These are phyloP conservation scores for Yarrowia divulgata DNA, from an alignment of 805 yeast species.

Conservation along the genomic window DNA sequence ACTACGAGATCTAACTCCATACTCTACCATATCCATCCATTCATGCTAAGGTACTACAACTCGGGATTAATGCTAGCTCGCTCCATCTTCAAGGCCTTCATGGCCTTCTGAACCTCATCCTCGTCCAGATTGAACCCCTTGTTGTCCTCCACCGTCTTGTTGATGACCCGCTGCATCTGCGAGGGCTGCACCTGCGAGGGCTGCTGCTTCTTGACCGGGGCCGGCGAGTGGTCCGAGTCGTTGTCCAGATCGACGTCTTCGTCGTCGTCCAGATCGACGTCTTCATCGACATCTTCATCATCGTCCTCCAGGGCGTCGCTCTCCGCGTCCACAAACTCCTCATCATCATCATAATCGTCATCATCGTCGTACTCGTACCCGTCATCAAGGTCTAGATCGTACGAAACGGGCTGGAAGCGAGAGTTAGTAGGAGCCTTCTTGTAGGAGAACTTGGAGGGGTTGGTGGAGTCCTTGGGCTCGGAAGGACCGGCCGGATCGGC, in stretches of 20 bases:
- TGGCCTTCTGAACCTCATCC: constrained; percentile 20
- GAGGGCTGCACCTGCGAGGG: constrained; percentile 22
- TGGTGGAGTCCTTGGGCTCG: constrained; percentile 23
- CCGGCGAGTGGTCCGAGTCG: constrained; percentile 34
- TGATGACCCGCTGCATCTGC: constrained; percentile 31
- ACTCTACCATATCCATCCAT: not conserved
- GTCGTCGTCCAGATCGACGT: constrained; percentile 22
- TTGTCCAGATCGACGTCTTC: constrained; percentile 35
- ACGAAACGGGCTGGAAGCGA: constrained; percentile 36
- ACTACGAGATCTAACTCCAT: too few relatives aligned
- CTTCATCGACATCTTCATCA: constrained; percentile 37
- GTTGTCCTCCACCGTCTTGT: constrained; percentile 27
- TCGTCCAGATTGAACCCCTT: not conserved
- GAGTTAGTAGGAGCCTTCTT: constrained; percentile 36
- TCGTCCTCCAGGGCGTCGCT: constrained; percentile 39
- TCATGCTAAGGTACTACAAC: not conserved
- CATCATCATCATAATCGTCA: constrained; percentile 42
- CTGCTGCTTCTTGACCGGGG: not conserved
- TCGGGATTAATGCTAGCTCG: constrained; percentile 29
- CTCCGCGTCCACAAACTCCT: constrained; percentile 42
- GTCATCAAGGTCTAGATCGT: constrained; percentile 41
- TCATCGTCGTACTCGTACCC: constrained; percentile 43
- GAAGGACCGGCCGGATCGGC: constrained; percentile 28
- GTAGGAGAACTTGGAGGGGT: constrained; percentile 27
- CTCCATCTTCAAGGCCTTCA: constrained; percentile 32